Percentiles rank a stretch among this genome's conserved stretches.
Evolutionary conservation across 2,329 filamentous ascomycete species (phyloP).

Genomic region (Dactylonectria estremocensis): DNA sequence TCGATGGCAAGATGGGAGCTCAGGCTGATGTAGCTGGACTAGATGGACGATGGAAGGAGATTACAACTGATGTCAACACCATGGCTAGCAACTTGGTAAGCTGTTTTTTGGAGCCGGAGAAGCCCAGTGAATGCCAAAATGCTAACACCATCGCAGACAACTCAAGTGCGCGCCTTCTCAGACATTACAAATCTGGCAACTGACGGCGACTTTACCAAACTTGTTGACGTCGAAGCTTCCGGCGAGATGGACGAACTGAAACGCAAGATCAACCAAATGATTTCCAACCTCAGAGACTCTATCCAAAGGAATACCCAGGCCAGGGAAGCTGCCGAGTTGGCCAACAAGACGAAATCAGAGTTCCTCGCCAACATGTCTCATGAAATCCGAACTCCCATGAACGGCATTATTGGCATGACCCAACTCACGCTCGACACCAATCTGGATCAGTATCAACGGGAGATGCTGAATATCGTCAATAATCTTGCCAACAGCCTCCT

Average conservation of each 20-base stretch:
- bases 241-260: constrained; percentile 99
- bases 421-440: constrained; percentile 96
- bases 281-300: constrained; percentile 93
- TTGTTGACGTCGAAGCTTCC: constrained; percentile 96
- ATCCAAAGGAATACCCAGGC: constrained; percentile 97
- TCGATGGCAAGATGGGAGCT: constrained; percentile 98
- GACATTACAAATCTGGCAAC: constrained; percentile 99
- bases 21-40: constrained; percentile 95
- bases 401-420: constrained; percentile 98
- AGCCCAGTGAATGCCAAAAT: neutral
- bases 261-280: constrained; percentile 99
- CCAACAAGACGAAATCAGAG: constrained; percentile 98
- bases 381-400: constrained; percentile 91
- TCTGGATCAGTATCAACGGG: constrained; percentile 93
- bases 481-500: constrained; percentile 95
- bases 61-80: constrained; percentile 96
- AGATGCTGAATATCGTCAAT: constrained; percentile 99
- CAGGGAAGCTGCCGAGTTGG: constrained; percentile 94
- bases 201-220: constrained; percentile 96
- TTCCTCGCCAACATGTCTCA: constrained; percentile 97
- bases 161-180: constrained; percentile 96
- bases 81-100: constrained; percentile 80
- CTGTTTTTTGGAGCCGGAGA: neutral
- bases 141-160: constrained; percentile 74
- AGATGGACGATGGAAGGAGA: constrained; percentile 97